Percentiles rank a stretch among this genome's conserved stretches.
Conservation (phyloP, 768 basidiomycete species). For the Tulasnella sp. region DNA sequence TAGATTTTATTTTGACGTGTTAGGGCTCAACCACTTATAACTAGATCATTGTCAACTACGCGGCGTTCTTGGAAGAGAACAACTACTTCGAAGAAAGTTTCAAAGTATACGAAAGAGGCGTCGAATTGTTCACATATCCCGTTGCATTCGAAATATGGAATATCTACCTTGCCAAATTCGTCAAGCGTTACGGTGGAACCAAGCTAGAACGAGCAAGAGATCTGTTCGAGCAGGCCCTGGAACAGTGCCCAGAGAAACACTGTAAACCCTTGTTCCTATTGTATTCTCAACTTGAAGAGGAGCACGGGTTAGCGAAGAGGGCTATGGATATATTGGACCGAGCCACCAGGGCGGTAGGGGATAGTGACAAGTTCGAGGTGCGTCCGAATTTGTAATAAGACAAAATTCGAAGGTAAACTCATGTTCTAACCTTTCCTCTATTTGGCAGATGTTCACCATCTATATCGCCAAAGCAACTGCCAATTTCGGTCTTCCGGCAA, state of each 20-base stretch:
- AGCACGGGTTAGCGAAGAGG: slow-evolving; percentile 85
- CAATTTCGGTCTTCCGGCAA: slow-evolving; percentile 92
- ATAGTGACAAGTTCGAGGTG: slow-evolving; percentile 92
- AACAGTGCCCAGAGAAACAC: slow-evolving; percentile 89
- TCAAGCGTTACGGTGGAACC: slow-evolving; percentile 87
- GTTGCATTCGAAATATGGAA: slow-evolving; percentile 99
- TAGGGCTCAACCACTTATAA: neutral
- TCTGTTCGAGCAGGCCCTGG: slow-evolving; percentile 92
- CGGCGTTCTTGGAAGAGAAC: slow-evolving; percentile 93
- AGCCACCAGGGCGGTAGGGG: slow-evolving; percentile 71
- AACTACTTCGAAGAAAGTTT: slow-evolving; percentile 98
- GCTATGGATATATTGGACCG: slow-evolving; percentile 95
- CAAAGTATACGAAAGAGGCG: slow-evolving; percentile 95
- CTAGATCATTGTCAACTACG: slow-evolving; percentile 83
- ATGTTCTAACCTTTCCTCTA: slow-evolving; percentile 6
- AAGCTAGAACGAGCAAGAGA: slow-evolving; percentile 95
- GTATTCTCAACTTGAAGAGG: slow-evolving; percentile 94
- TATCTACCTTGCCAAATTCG: slow-evolving; percentile 92
- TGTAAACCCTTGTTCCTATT: slow-evolving; percentile 92
- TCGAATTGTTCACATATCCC: slow-evolving; percentile 94
- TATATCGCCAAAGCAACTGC: slow-evolving; percentile 95
- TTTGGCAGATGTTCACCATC: slow-evolving; percentile 75
- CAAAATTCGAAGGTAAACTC: no score
- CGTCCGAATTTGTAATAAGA: no score
- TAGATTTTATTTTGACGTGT: neutral